Percentiles rank a stretch among this genome's conserved stretches.
Conservation (phyloP, 768 basidiomycete genomes). For the Lactarius deliciosus region DNA sequence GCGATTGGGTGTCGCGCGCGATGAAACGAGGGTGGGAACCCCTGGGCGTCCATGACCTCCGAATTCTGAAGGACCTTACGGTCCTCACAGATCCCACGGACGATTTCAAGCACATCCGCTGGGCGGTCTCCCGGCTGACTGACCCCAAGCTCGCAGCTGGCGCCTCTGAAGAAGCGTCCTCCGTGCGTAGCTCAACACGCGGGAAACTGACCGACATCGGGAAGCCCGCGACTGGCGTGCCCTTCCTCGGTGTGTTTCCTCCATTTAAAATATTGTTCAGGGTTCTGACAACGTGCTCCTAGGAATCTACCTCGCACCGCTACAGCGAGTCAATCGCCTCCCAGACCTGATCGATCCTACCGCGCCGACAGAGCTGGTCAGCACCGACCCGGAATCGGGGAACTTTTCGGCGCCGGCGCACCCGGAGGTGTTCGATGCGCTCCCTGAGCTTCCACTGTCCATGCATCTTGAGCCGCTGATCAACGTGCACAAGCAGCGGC, state of each 20-base stretch:
- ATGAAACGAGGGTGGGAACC: conserved; percentile 65
- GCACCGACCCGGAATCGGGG: conserved; percentile 59
- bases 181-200: conserved; percentile 37
- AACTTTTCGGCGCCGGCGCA: conserved; percentile 69
- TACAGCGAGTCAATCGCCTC: conserved; percentile 61
- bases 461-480: conserved; percentile 84
- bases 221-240: conserved; percentile 65
- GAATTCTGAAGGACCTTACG: conserved; percentile 72
- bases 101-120: conserved; percentile 75
- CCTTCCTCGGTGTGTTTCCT: conserved; percentile 66
- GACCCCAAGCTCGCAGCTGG: conserved; percentile 63
- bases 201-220: conserved; percentile 40
- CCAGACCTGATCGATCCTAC: conserved; percentile 86
- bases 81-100: conserved; percentile 59
- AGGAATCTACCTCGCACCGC: conserved; percentile 78
- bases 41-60: conserved; percentile 66
- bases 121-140: conserved; percentile 59
- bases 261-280: background rate
- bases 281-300: background rate
- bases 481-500: conserved; percentile 85
- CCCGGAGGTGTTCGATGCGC: conserved; percentile 75
- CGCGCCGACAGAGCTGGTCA: conserved; percentile 65
- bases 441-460: conserved; percentile 68
- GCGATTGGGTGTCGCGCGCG: conserved; percentile 63
- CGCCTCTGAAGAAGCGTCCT: conserved; percentile 50